Evolutionary conservation across 805 yeast species (phyloP).

Genomic region (Wickerhamiella hasegawae): DNA sequence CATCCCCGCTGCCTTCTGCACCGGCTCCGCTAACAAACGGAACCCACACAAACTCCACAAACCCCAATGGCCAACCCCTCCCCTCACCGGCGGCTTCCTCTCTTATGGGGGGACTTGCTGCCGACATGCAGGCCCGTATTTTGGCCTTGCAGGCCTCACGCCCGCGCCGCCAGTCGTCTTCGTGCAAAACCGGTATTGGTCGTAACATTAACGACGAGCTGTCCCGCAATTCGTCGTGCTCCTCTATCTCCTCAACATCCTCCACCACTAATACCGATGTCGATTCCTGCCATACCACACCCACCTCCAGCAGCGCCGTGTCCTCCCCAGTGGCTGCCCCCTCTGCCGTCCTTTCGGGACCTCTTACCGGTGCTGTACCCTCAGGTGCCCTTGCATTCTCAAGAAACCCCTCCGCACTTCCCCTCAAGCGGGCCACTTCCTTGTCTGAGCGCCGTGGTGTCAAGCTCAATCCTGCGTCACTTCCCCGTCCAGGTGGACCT

Average conservation of each 20-base stretch:
- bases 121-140: conserved; percentile 75
- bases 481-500: too few species aligned
- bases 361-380: background rate
- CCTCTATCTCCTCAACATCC: too few species aligned
- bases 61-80: background rate
- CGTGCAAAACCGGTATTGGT: too few species aligned
- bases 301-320: too few species aligned
- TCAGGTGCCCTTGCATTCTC: conserved; percentile 9
- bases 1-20: too few species aligned
- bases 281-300: too few species aligned
- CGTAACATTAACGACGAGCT: too few species aligned
- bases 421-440: conserved; percentile 8
- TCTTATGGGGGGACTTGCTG: conserved; percentile 20
- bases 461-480: conserved; percentile 15
- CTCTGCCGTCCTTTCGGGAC: background rate
- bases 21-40: too few species aligned
- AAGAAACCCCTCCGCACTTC: conserved; percentile 10
- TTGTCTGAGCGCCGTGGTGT: conserved; percentile 25
- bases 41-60: too few species aligned
- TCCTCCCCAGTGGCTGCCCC: background rate
- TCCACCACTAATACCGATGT: too few species aligned
- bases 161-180: too few species aligned
- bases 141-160: conserved; percentile 79
- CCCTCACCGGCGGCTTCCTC: conserved; percentile 8
- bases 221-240: too few species aligned